Evolutionary conservation across 2,329 filamentous ascomycete species (phyloP), one percentile per base, ranked within the genome.

Genomic region (Ophiostoma piceae): DNA sequence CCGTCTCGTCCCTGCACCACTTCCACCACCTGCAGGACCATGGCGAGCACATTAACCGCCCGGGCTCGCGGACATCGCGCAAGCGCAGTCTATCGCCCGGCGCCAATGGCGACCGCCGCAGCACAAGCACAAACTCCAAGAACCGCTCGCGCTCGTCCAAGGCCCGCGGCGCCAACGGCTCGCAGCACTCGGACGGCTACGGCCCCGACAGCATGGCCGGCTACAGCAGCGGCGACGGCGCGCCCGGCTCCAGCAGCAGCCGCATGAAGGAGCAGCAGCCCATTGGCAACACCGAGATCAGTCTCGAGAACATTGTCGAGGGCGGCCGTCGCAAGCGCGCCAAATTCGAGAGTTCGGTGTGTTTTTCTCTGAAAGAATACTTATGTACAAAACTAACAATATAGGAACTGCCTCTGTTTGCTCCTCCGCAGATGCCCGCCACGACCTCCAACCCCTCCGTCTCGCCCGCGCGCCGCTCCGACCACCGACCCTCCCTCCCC

Each of bases 401-500:
- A 2, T 72, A 99, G 95, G 94, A 98, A 85, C 84, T 99, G 69
- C 95, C 95, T 69, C 84, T 99, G 69, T 99, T 98, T 79, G 94
- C 92, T 73, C 94, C 94, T 74, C 92, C 92, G 72, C 94, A 96
- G 80, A 94, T 97, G 81, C 94, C 94, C 67, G 91, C 94, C 74
- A 90, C 92, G 67, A 91, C 92, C n/a, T 97, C 94, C n/a, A 93
- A 94, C 76, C 94, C 94, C n/a, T 98, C 94, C 26, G 91, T 96
- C 68, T 98, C 94, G 37, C 94, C 94, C 72, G 92, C 93, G 77
- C 90, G 94, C 76, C 91, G 92, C 67, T 84, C 90, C 80, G 86
- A 91, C 80, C 79, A 90, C 82, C 83, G 92, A 82, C 82, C 90
- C 77, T 78, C 89, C 78, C 77, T 96, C 82, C 91, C 92, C 3